Base-by-base conservation (phyloP, 148 eudicot genomes). In the Bassia scoparia region DNA sequence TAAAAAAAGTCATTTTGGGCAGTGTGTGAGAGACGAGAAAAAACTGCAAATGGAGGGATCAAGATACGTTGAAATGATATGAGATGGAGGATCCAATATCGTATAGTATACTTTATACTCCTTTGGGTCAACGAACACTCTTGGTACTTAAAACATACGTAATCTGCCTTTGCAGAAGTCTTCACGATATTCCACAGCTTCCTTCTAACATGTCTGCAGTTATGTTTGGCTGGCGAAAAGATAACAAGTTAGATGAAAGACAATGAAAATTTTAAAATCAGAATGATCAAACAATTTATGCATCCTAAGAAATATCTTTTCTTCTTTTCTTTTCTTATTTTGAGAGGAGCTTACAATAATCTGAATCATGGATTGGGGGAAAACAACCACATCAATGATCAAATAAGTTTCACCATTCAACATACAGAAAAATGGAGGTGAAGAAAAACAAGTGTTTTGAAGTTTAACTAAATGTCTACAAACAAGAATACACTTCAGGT, bases 171-270 rank as follows among this genome's bases (percentile, higher is more conserved):
- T 93, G 98, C 71, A 93, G 85, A n/a, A 69, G 68, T 76, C 89
- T 89, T 93, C 77, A 93, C 98, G n/a, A 76, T 94, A 94, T 61
- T 92, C 97, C 38, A 94, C 96, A 16, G 97, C 98, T 80, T 93
- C 98, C n/a, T n/a, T 93, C 98, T 70, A 94, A 77, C 98, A 91
- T 91, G 86, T 91, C 97, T 64, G 98, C 91, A 1, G 98, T 94
- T 85, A 91, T 94, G 10, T 96, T 91, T 94, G 91, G 98, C 98
- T 94, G 96, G 85, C 65, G 67, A 70, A 41, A 77, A 67, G 29
- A 75, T 30, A 37, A 9, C 3, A 18, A 48, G n/a, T 26, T 38
- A 49, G 54, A 56, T 56, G 67, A 66, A 68, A 14, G 50, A 6
- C 4, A 70, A n/a, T 52, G 7, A 56, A 55, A 27, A 26, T 46